Evolutionary conservation across 345 rosid species (phyloP).

Genomic region (Citrus australasica): DNA sequence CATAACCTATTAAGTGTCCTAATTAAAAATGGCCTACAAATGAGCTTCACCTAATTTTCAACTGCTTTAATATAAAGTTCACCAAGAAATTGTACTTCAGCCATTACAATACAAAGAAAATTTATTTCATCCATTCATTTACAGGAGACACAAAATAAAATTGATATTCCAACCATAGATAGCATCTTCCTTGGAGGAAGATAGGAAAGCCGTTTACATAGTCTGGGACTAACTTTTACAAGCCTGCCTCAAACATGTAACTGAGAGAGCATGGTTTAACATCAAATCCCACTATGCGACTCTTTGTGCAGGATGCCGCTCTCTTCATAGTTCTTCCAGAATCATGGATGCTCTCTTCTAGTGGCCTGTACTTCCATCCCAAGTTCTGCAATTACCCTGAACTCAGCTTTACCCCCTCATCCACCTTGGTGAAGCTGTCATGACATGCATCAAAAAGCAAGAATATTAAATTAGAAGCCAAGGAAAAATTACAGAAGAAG

Average conservation of each 20-base stretch:
- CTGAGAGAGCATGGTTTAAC: background rate
- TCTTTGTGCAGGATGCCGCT: background rate
- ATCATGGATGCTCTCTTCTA: slow-evolving; percentile 57
- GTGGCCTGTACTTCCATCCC: slow-evolving; percentile 45
- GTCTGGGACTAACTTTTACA: background rate
- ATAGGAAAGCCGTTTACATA: background rate
- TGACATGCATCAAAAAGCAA: background rate
- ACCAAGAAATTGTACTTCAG: background rate
- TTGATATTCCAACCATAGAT: background rate
- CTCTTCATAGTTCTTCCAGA: slow-evolving; percentile 43
- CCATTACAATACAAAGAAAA: background rate
- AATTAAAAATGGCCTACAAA: background rate
- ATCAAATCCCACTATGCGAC: background rate
- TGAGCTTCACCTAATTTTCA: background rate
- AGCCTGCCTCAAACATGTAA: background rate
- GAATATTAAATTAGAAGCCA: too few species aligned
- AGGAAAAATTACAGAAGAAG: too few species aligned
- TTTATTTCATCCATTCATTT: background rate
- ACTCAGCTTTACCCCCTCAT: slow-evolving; percentile 17
- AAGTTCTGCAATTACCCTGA: slow-evolving; percentile 40
- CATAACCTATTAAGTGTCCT: too few species aligned
- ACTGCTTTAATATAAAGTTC: background rate
- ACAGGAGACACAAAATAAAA: background rate
- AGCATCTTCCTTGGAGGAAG: background rate
- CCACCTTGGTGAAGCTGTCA: slow-evolving; percentile 31